These are phyloP conservation scores for Linnemannia exigua DNA, from an alignment of 192 early-diverging fungal species.

Conservation along the genomic window DNA sequence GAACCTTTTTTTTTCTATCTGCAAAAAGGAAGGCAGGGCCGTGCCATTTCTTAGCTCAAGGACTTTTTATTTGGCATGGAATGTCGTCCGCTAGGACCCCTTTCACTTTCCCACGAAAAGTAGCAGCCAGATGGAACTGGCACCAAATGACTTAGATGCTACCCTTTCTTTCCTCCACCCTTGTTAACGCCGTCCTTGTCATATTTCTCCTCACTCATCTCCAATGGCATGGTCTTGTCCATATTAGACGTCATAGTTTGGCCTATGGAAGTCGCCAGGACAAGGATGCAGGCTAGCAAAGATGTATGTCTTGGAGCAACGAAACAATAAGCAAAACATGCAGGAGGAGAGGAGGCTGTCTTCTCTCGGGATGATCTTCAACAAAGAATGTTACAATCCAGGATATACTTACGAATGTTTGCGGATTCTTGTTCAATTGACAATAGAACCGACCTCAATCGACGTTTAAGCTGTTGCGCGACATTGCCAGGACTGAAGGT, in stretches of 20 bases:
- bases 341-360: not conserved
- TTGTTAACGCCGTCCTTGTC: not conserved
- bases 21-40: not conserved
- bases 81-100: conserved; percentile 2
- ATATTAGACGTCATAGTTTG: conserved; percentile 42
- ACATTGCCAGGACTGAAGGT: conserved; percentile 55
- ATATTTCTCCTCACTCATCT: no score
- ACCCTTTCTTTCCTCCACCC: not conserved
- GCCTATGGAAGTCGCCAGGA: conserved; percentile 55
- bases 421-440: not conserved
- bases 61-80: no score
- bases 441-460: conserved; percentile 49
- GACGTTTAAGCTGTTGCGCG: conserved; percentile 46
- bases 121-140: no score
- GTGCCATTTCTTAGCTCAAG: no score
- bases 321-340: no score
- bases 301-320: conserved; percentile 26
- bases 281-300: conserved; percentile 55
- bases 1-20: not conserved
- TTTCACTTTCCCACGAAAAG: not conserved
- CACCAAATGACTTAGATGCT: not conserved
- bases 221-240: no score
- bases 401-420: not conserved
- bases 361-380: not conserved
- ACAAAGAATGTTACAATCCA: not conserved